Conservation (phyloP, 306 rosid species). For the Erythrophleum fordii region DNA sequence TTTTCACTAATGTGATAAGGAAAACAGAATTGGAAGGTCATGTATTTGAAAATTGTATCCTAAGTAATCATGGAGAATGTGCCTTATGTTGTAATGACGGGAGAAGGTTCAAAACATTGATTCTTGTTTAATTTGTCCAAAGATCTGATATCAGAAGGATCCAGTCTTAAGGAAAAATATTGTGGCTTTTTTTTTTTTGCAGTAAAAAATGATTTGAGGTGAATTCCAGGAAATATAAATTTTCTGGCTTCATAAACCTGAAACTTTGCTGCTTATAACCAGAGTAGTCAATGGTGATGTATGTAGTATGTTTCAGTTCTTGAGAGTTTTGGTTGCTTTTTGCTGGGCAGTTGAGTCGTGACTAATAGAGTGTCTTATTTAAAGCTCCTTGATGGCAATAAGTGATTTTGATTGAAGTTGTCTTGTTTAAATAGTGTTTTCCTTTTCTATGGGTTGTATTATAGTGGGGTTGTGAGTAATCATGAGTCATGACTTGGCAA, state of each 20-base stretch:
- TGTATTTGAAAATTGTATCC: not conserved
- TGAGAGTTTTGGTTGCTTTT: slow-evolving; percentile 22
- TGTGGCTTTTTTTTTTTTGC: slow-evolving; percentile 5
- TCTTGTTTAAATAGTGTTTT: slow-evolving; percentile 8
- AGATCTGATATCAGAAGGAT: slow-evolving; percentile 1
- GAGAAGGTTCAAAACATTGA: slow-evolving; percentile 22
- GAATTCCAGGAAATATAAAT: slow-evolving; percentile 5
- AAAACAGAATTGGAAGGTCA: not conserved
- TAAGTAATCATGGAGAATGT: not conserved
- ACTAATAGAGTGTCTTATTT: slow-evolving; percentile 13
- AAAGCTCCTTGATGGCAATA: slow-evolving; percentile 2
- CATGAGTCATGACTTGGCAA: not conserved
- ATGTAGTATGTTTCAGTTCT: slow-evolving; percentile 5
- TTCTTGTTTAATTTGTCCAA: slow-evolving; percentile 1
- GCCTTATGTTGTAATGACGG: not conserved
- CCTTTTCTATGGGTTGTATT: not conserved
- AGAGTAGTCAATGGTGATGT: not conserved
- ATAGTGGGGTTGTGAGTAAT: not conserved
- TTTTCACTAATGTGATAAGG: slow-evolving; percentile 27
- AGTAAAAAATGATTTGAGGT: slow-evolving; percentile 14
- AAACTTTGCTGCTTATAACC: not conserved
- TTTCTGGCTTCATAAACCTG: slow-evolving; percentile 19
- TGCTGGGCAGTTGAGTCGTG: slow-evolving; percentile 9
- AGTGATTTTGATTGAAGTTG: slow-evolving; percentile 7
- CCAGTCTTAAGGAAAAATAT: not conserved